Base-by-base conservation (phyloP, 345 rosid species). In the Camelina hispida region DNA sequence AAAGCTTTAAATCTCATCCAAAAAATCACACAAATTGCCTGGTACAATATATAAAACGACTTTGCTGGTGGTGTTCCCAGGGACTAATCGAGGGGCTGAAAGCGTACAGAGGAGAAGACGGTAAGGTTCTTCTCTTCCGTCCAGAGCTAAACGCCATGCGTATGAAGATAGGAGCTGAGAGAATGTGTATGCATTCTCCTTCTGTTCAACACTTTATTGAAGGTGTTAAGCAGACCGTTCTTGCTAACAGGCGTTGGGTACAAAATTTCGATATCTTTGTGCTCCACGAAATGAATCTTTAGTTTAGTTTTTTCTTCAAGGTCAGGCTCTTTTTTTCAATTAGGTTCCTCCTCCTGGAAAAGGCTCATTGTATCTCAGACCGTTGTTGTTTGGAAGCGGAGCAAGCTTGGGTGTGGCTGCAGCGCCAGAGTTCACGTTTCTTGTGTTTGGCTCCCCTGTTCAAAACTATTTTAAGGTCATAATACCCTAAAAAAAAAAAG, bases 311-410 rank as follows among this genome's bases (percentile, higher is more conserved):
- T 17, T 51, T 38, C 28, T 38, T 56, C 7, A 20, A 17, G 13
- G 14, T 77, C 30, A 34, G 9, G 23, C 14, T 13, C 35, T 23
- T 5, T 54, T 46, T 23, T 58, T 28, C 30, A 28, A 35, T 67
- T 69, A 93, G 98, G 84, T 93, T 71, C 98, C 98, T 62, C 98
- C 97, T 65, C 84, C 84, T 2, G 95, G 91, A 18, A 90, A 87
- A 83, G 98, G 95, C 30, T 79, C 93, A 1, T 38, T 93, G 75
- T 93, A 93, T 76, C 80, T 93, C 1, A 87, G 96, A 85, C 96
- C 97, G 3, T 63, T 93, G 83, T 96, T 93, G 47, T 55, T 89
- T 4, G 98, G 98, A 74, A 87, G 79, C 43, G 98, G 97, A 42
- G 83, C 96, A 63, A 55, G 82, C 28, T 71, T 91, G 77, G 97